Conservation (phyloP, 148 eudicot genomes). For the Rhododendron kiyosumense region DNA sequence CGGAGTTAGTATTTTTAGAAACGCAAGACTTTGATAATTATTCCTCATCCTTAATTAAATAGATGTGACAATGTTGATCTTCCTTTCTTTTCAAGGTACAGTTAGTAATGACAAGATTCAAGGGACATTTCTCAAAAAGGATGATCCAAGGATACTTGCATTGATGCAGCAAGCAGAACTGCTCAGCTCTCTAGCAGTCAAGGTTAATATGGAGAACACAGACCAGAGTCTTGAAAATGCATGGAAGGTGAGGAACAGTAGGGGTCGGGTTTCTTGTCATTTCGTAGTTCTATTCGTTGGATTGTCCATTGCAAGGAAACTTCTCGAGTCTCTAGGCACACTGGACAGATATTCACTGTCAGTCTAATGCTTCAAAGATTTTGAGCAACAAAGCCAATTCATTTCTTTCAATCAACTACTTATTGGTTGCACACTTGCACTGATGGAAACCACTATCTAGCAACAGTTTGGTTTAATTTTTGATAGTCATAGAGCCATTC, state of each 20-base stretch:
- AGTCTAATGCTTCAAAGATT: background rate
- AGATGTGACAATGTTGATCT: background rate
- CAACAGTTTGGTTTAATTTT: background rate
- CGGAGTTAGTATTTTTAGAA: background rate
- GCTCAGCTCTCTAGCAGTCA: conserved; percentile 80
- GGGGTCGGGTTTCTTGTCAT: background rate
- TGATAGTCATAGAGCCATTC: background rate
- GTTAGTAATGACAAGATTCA: conserved; percentile 37
- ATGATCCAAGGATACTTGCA: conserved; percentile 75
- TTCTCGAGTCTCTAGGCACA: background rate
- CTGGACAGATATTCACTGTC: background rate
- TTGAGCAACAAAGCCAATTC: background rate
- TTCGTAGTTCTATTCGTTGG: background rate
- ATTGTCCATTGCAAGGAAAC: background rate
- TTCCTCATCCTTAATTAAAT: background rate
- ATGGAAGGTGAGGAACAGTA: conserved; percentile 66
- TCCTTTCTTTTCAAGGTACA: conserved; percentile 8
- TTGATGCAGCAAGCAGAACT: conserved; percentile 86
- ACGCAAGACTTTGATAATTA: background rate
- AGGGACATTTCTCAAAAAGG: conserved; percentile 76
- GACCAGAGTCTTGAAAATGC: conserved; percentile 88
- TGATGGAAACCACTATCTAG: background rate
- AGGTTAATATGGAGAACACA: conserved; percentile 68
- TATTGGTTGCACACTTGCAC: background rate
- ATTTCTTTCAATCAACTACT: conserved; percentile 7